A percentile compares a stretch with the other conserved stretches of the same genome.
phyloP scores from a whole-genome alignment of 192 early-diverging fungal species.

The Coemansia interrupta region DNA sequence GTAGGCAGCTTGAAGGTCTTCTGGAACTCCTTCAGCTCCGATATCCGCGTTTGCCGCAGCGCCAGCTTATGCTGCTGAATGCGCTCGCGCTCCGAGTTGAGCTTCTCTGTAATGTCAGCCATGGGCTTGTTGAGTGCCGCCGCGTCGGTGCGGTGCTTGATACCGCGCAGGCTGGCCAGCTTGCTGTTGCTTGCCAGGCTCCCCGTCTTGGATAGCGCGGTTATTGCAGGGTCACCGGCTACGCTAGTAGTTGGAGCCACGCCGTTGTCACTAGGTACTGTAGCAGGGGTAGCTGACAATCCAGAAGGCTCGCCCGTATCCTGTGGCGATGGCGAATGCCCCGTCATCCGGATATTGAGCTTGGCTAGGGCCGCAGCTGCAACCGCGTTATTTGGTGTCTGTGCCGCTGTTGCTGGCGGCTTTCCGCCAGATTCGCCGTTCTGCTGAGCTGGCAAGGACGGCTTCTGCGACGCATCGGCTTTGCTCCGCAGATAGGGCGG shows the following conservation, averaged over 20 bases:
- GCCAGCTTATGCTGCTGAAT: constrained; percentile 73
- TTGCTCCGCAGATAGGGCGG: constrained; percentile 74
- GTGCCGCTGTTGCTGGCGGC: constrained; percentile 7
- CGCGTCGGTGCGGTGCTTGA: constrained; percentile 52
- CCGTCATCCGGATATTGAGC: constrained; percentile 50
- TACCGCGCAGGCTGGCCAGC: constrained; percentile 48
- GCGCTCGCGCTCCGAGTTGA: constrained; percentile 71
- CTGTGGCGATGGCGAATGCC: constrained; percentile 18
- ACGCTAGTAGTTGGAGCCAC: background rate
- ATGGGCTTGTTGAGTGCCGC: constrained; percentile 54
- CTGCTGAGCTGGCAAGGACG: background rate
- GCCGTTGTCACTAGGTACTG: background rate
- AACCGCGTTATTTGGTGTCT: constrained; percentile 25
- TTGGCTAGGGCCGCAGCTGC: constrained; percentile 43
- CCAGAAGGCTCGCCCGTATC: background rate
- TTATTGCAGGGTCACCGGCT: constrained; percentile 34
- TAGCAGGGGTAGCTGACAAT: background rate
- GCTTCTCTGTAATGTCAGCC: constrained; percentile 58
- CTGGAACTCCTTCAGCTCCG: constrained; percentile 79
- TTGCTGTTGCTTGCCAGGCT: constrained; percentile 23
- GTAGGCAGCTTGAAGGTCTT: constrained; percentile 73
- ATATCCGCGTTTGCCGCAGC: constrained; percentile 67
- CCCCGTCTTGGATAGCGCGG: constrained; percentile 27
- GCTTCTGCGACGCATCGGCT: constrained; percentile 5
- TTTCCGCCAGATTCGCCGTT: background rate